Conservation (phyloP, 2,329 filamentous ascomycete species). For the Tricladium varicosporioides region DNA sequence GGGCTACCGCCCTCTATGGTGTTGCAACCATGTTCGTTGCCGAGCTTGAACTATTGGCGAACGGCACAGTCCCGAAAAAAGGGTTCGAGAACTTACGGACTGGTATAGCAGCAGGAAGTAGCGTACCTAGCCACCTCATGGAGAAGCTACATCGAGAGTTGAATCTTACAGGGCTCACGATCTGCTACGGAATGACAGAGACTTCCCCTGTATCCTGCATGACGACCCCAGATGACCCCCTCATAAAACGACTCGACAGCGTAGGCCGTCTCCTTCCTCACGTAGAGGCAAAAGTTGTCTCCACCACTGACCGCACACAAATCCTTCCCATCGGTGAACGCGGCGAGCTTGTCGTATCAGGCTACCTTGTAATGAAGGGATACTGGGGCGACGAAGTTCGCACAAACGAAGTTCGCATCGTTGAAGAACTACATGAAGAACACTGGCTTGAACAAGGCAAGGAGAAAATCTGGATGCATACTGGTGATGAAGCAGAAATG, state of each 20-base stretch:
- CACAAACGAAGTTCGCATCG: constrained; percentile 67
- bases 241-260: constrained; percentile 62
- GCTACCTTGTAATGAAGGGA: constrained; percentile 87
- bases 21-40: constrained; percentile 95
- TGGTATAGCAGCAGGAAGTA: constrained; percentile 87
- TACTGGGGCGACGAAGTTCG: constrained; percentile 76
- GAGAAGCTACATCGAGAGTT: constrained; percentile 67
- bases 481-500: constrained; percentile 88
- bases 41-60: constrained; percentile 73
- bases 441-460: constrained; percentile 8
- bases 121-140: constrained; percentile 83
- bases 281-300: constrained; percentile 74
- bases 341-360: constrained; percentile 80
- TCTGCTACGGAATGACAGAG: constrained; percentile 65
- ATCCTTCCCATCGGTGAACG: constrained; percentile 63
- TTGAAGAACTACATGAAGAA: constrained; percentile 36
- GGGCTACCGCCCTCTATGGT: constrained; percentile 71
- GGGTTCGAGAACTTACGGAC: constrained; percentile 70
- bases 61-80: constrained; percentile 40
- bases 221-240: constrained; percentile 66
- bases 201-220: constrained; percentile 54
- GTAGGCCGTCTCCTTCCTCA: constrained; percentile 85
- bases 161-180: constrained; percentile 79
- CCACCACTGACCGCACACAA: constrained; percentile 56
- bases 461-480: constrained; percentile 74